Evolutionary conservation across 768 basidiomycete species (phyloP).

Genomic region (Lyophyllum semitale): DNA sequence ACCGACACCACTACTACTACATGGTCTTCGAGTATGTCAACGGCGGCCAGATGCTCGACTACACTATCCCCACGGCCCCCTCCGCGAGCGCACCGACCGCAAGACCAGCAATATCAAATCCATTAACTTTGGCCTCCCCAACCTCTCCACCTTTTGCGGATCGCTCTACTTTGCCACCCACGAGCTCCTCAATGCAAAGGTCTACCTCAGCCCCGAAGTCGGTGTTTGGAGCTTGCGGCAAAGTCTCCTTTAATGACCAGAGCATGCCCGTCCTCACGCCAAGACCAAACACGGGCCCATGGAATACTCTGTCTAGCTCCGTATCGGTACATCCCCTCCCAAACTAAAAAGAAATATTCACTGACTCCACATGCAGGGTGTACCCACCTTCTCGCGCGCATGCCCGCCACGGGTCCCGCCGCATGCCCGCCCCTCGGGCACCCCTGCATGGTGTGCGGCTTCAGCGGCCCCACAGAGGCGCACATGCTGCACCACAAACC

Average conservation of each 20-base stretch:
- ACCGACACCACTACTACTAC: slow-evolving; percentile 98
- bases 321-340: slow-evolving; percentile 63
- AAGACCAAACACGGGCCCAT: slow-evolving; percentile 98
- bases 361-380: slow-evolving; percentile 64
- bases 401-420: slow-evolving; percentile 94
- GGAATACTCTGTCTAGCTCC: slow-evolving; percentile 97
- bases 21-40: slow-evolving; percentile 99
- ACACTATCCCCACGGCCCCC: slow-evolving; percentile 96
- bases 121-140: slow-evolving; percentile 98
- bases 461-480: slow-evolving; percentile 73
- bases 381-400: slow-evolving; percentile 88
- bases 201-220: slow-evolving; percentile 97
- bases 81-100: slow-evolving; percentile 92
- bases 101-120: slow-evolving; percentile 99
- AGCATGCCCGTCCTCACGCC: slow-evolving; percentile 99
- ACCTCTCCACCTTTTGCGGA: slow-evolving; percentile 95
- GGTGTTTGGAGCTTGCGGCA: slow-evolving; percentile 99
- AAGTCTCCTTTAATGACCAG: slow-evolving; percentile 98
- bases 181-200: slow-evolving; percentile 93
- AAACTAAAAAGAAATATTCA: background rate
- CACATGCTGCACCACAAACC: slow-evolving; percentile 91
- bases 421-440: slow-evolving; percentile 82
- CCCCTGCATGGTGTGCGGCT: slow-evolving; percentile 92
- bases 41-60: slow-evolving; percentile 99
- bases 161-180: slow-evolving; percentile 98